Evolutionary conservation across 495 filamentous ascomycete genomes (phyloP).

Genomic region (Baudoinia panamericana): DNA sequence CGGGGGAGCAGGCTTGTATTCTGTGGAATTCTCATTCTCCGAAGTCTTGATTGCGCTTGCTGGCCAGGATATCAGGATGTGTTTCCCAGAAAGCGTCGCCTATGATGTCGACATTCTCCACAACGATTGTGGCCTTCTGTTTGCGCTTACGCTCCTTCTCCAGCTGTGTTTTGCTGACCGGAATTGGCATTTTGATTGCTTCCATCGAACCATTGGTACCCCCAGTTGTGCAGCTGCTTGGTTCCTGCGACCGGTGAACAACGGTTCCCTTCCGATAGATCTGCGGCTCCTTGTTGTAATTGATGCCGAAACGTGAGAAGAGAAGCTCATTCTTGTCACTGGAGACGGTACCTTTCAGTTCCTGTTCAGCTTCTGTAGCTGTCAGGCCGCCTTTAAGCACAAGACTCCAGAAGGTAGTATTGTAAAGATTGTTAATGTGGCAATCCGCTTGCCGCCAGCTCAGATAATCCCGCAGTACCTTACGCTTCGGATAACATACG

Average conservation of each 20-base stretch:
- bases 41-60: slow-evolving; percentile 30
- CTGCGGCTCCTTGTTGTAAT: slow-evolving; percentile 92
- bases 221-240: not conserved
- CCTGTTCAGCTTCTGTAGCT: slow-evolving; percentile 62
- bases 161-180: slow-evolving; percentile 56
- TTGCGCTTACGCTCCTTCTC: slow-evolving; percentile 67
- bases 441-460: slow-evolving; percentile 96
- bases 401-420: slow-evolving; percentile 90
- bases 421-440: slow-evolving; percentile 97
- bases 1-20: not conserved
- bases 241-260: slow-evolving; percentile 46
- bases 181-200: slow-evolving; percentile 5
- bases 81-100: slow-evolving; percentile 84
- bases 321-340: slow-evolving; percentile 92
- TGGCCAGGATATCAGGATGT: slow-evolving; percentile 73
- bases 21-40: too few species aligned
- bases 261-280: slow-evolving; percentile 91
- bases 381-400: slow-evolving; percentile 64
- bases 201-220: not conserved
- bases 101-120: slow-evolving; percentile 86
- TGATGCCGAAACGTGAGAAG: slow-evolving; percentile 77
- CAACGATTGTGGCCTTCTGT: slow-evolving; percentile 59
- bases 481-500: slow-evolving; percentile 67
- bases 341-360: slow-evolving; percentile 69
- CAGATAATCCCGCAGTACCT: slow-evolving; percentile 83